phyloP scores from a whole-genome alignment of 495 filamentous ascomycete genomes.

The Penicillium pancosmium region DNA sequence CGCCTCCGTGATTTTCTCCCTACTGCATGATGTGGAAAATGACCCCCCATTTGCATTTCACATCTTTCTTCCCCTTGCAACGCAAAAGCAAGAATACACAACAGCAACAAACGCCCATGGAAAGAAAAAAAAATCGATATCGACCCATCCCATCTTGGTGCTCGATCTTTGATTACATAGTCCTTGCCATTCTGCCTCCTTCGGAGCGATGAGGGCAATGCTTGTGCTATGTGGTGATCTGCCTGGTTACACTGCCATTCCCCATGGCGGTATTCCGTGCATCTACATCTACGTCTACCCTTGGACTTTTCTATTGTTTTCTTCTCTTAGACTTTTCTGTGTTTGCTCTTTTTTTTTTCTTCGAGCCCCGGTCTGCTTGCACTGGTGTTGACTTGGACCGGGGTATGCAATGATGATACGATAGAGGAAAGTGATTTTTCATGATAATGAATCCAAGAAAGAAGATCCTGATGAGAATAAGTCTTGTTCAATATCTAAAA shows the following conservation, averaged over 20 bases:
- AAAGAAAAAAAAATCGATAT: not conserved
- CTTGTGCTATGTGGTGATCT: not conserved
- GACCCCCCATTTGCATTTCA: conserved; percentile 7
- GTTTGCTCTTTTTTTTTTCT: conserved; percentile 15
- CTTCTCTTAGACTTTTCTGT: conserved; percentile 6
- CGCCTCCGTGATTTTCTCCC: conserved; percentile 24
- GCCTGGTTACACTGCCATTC: not conserved
- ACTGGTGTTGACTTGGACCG: conserved; percentile 7
- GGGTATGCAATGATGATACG: conserved; percentile 31
- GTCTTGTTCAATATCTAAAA: not conserved
- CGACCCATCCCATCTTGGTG: not conserved
- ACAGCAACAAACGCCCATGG: not conserved
- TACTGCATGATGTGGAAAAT: conserved; percentile 26
- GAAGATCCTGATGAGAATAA: conserved; percentile 5
- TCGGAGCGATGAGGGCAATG: not conserved
- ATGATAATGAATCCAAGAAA: conserved; percentile 33
- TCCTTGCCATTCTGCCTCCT: not conserved
- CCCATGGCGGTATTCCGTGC: not conserved
- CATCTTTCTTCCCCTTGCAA: conserved; percentile 13
- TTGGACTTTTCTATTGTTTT: not conserved
- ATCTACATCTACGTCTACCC: not conserved
- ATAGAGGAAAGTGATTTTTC: conserved; percentile 32
- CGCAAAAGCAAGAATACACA: conserved; percentile 12
- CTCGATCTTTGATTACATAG: not conserved
- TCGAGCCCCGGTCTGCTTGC: conserved; percentile 8